These are phyloP conservation scores for Astragalus membranaceus DNA, from an alignment of 306 rosid genomes.

Conservation along the genomic window DNA sequence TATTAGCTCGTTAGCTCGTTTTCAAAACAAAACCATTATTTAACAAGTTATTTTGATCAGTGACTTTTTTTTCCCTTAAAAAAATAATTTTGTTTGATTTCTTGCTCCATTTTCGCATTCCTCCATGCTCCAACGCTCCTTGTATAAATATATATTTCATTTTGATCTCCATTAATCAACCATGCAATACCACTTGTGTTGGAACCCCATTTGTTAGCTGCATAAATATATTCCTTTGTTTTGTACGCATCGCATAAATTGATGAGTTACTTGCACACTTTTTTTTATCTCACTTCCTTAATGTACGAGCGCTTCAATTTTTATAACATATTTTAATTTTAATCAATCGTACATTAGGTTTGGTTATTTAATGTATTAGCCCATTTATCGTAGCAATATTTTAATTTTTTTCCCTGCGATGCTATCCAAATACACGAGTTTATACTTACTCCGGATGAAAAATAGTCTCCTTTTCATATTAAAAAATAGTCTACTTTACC, in stretches of 20 bases:
- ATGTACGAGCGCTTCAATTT: background rate
- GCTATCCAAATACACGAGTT: no score
- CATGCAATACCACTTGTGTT: no score
- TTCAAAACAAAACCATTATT: background rate
- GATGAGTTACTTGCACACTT: no score
- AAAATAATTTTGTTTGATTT: background rate
- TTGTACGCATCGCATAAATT: background rate
- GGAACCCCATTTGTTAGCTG: no score
- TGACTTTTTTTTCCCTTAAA: background rate
- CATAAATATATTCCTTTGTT: background rate
- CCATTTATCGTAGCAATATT: background rate
- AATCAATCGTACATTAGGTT: background rate
- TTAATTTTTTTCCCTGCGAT: background rate
- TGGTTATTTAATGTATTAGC: background rate
- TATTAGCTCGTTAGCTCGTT: background rate
- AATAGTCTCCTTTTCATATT: no score
- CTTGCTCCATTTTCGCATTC: background rate
- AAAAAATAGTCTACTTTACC: no score
- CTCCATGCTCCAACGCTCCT: background rate
- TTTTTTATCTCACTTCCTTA: background rate
- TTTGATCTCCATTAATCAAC: no score
- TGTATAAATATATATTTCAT: no score
- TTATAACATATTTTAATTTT: background rate
- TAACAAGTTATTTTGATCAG: no score
- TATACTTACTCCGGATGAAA: no score